A percentile compares a stretch with the other conserved stretches of the same genome.
Evolutionary conservation across 1,284 basidiomycete species (phyloP).

Genomic region (Abortiporus biennis): DNA sequence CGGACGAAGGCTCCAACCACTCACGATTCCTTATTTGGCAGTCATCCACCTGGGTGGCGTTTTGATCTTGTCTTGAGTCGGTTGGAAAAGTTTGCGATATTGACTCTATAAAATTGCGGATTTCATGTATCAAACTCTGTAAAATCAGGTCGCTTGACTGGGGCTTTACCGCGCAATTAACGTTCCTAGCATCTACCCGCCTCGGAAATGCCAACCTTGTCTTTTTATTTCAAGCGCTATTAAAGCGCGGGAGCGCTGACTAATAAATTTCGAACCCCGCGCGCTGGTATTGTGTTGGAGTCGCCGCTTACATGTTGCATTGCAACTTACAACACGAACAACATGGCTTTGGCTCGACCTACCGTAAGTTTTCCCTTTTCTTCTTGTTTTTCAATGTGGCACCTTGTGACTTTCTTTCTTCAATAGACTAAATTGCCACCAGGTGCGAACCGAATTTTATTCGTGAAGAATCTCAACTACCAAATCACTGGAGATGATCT

Average conservation of each 20-base stretch:
- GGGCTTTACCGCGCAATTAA: no score
- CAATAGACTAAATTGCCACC: constrained; percentile 73
- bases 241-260: background rate
- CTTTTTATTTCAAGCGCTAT: background rate
- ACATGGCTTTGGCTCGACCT: constrained; percentile 60
- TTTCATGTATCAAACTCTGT: no score
- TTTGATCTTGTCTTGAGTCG: no score
- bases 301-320: background rate
- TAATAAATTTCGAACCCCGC: background rate
- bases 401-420: constrained; percentile 3
- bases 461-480: constrained; percentile 92
- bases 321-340: background rate
- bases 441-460: constrained; percentile 80
- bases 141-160: no score
- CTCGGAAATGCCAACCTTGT: background rate
- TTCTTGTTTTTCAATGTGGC: background rate
- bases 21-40: no score
- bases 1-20: no score
- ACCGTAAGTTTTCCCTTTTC: constrained; percentile 37
- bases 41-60: no score
- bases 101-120: no score
- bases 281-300: background rate
- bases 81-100: no score
- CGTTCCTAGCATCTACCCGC: no score
- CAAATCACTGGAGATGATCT: constrained; percentile 91